Base-by-base conservation (phyloP, 2,329 filamentous ascomycete species). In the Hymenoscyphus albidus region DNA sequence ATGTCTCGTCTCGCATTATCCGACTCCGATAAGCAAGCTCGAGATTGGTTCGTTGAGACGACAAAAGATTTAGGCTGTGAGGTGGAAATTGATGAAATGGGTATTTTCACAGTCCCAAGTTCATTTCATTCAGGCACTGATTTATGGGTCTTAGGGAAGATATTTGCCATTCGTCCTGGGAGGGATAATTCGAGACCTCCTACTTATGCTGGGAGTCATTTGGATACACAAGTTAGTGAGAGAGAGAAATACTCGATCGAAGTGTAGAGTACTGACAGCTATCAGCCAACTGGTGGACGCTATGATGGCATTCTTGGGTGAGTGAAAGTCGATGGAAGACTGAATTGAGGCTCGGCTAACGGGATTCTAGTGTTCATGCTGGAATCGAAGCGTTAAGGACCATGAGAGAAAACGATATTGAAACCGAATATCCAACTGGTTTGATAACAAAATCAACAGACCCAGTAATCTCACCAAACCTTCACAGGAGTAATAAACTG, bases 1-100 rank as follows among this genome's bases (percentile, higher is more conserved):
- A 94, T 94, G 91, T 84, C 85, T 32, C 87, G 91, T 1, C 83
- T 94, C 1, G 80, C 90, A 2, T 81, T 94, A 22, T 88, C 87
- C 1, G 86, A 93, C 70, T 80, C 85, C 1, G 91, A 94, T 74
- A 90, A 88, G 72, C 77, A 84, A 70, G 90, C 84, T 13, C 85
- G 91, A 48, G 85, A 91, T 74, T 95, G 91, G 91, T 93, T 95
- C 68, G 82, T 87, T 0, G 75, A 86, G 18, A 87, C 85, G 0
- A 86, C 85, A 1, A 77, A 84, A 70, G 79, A 78, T 0, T 78
- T 93, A 0, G 89, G 88, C 10, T 94, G 91, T 74, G 80, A 81
- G 2, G 81, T 90, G 7, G 88, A 83, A 0, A 76, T 92, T 1
- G 91, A 95, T 73, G 80, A 85, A 32, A 93, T 94, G 85, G 91